Conservation (phyloP, 2,329 filamentous ascomycete species). For the Metarhizium anisopliae region DNA sequence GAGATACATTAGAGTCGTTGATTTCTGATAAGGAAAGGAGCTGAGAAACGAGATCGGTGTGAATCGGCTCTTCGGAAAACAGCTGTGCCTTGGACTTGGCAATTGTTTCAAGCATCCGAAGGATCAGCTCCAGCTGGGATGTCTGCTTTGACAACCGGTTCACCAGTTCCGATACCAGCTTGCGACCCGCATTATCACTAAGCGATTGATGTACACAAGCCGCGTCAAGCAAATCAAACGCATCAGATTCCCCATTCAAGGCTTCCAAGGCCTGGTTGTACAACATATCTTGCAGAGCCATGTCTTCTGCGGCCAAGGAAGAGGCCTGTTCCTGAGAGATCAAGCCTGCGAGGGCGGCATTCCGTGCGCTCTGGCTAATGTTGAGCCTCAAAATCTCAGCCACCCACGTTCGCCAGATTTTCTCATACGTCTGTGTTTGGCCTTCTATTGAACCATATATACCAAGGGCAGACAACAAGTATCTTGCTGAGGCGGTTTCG, state of each 20-base stretch:
- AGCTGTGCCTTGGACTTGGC: constrained; percentile 34
- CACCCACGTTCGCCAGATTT: constrained; percentile 37
- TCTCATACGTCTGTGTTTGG: constrained; percentile 26
- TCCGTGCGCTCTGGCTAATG: constrained; percentile 10
- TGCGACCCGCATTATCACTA: constrained; percentile 21
- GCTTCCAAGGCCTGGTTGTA: constrained; percentile 29
- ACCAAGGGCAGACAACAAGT: constrained; percentile 58
- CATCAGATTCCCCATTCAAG: constrained; percentile 20
- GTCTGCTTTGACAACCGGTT: constrained; percentile 23
- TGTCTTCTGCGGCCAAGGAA: constrained; percentile 27
- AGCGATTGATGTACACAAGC: constrained; percentile 35
- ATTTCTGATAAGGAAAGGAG: constrained; percentile 47
- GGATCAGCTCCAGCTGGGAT: constrained; percentile 16
- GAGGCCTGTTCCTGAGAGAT: constrained; percentile 35
- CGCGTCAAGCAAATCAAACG: constrained; percentile 40
- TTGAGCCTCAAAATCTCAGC: constrained; percentile 28
- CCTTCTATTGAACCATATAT: constrained; percentile 37
- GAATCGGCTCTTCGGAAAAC: constrained; percentile 33
- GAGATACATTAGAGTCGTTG: constrained; percentile 26
- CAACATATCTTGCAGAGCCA: constrained; percentile 39
- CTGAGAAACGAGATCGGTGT: constrained; percentile 41
- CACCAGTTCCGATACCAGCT: constrained; percentile 26
- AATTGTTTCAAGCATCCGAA: constrained; percentile 40
- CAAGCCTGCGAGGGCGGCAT: constrained; percentile 32
- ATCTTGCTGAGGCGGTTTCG: constrained; percentile 57